Evolutionary conservation across 768 basidiomycete species (phyloP).

Genomic region (Kockovaella imperatae): DNA sequence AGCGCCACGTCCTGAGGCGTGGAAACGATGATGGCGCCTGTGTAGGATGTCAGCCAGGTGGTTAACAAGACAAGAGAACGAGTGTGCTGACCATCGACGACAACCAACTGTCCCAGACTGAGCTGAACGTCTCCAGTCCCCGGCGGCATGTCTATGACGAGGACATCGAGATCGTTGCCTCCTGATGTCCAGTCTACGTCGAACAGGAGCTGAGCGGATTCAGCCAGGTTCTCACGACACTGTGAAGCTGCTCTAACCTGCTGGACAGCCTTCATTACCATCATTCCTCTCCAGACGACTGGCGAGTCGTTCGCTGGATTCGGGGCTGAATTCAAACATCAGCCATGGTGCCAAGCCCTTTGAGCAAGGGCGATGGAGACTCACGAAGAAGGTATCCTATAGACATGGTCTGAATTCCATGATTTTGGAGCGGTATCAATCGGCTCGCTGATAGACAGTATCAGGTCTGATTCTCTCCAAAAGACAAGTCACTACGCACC

Average conservation of each 20-base stretch:
- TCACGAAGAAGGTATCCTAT: slow-evolving; percentile 80
- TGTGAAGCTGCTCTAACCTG: slow-evolving; percentile 47
- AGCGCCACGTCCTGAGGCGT: slow-evolving; percentile 93
- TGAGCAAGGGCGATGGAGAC: slow-evolving; percentile 6
- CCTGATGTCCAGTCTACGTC: slow-evolving; percentile 77
- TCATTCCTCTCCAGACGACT: slow-evolving; percentile 90
- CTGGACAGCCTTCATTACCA: slow-evolving; percentile 97
- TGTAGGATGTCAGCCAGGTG: not conserved
- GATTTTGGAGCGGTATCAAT: slow-evolving; percentile 73
- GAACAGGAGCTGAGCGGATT: slow-evolving; percentile 56
- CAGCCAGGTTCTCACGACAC: not conserved
- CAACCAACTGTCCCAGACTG: slow-evolving; percentile 77
- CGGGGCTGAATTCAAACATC: slow-evolving; percentile 46
- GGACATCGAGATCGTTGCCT: slow-evolving; percentile 58
- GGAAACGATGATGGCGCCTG: slow-evolving; percentile 87
- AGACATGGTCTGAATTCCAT: slow-evolving; percentile 88
- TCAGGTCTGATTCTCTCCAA: not conserved
- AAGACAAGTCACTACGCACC: slow-evolving; percentile 46
- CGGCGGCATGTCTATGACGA: slow-evolving; percentile 93
- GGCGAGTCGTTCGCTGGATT: slow-evolving; percentile 60
- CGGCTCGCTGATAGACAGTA: slow-evolving; percentile 49
- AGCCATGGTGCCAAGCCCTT: not conserved
- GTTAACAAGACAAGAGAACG: too few relatives aligned
- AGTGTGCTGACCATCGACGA: slow-evolving; percentile 61
- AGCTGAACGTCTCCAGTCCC: slow-evolving; percentile 95